A percentile compares a stretch with the other conserved stretches of the same genome.
Conservation (phyloP, 179 eudicot species). For the Spinacia oleracea region DNA sequence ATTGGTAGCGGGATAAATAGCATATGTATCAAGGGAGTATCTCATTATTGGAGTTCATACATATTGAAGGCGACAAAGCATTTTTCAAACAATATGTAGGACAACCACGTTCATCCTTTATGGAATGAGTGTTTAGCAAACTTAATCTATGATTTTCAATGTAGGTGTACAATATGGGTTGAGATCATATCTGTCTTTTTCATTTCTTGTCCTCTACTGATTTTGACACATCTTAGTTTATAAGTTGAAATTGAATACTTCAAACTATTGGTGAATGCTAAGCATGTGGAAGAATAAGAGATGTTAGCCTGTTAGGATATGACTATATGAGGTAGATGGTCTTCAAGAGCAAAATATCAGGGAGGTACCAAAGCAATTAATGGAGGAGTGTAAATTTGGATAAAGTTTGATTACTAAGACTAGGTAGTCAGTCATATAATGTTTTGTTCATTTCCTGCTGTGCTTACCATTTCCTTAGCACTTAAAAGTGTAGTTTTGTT, state of each 20-base stretch:
- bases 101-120: neutral
- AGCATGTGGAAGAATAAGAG: neutral
- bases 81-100: neutral
- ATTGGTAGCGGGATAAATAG: neutral
- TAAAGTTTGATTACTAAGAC: neutral
- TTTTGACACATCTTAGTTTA: neutral
- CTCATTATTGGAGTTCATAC: neutral
- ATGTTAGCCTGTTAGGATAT: too few relatives aligned
- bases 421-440: neutral
- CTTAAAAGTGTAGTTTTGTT: neutral
- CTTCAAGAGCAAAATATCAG: neutral
- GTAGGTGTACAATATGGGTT: neutral
- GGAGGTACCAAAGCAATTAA: neutral
- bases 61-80: neutral
- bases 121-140: neutral
- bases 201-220: neutral
- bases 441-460: neutral
- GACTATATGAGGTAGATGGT: neutral
- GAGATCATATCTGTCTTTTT: neutral
- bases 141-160: neutral
- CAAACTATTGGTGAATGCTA: neutral
- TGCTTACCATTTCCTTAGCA: neutral
- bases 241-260: neutral
- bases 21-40: neutral
- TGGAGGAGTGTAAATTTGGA: neutral